These are phyloP conservation scores for Hypoxylon intermedium DNA, from an alignment of 495 filamentous ascomycete genomes.

Conservation along the genomic window DNA sequence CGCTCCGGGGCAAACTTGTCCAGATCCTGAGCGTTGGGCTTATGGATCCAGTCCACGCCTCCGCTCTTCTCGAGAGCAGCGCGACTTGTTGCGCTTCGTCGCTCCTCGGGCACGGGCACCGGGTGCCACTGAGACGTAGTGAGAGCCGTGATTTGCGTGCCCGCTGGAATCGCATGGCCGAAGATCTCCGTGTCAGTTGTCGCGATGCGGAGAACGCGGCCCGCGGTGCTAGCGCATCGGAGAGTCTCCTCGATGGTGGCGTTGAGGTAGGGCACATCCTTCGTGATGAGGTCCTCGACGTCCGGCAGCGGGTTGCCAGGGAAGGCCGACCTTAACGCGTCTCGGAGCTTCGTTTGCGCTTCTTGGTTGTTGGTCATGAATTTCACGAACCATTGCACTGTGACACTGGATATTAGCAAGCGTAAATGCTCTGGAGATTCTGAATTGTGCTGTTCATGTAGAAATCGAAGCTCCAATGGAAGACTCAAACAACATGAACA, in stretches of 20 bases:
- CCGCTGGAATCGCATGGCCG: conserved; percentile 46
- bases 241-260: conserved; percentile 45
- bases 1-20: conserved; percentile 40
- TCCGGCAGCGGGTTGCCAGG: conserved; percentile 23
- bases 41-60: conserved; percentile 12
- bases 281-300: conserved; percentile 38
- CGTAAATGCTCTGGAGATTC: too few relatives aligned
- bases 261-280: conserved; percentile 50
- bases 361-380: conserved; percentile 41
- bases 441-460: too few relatives aligned
- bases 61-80: conserved; percentile 30
- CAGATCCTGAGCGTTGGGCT: conserved; percentile 33
- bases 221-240: conserved; percentile 36
- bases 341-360: conserved; percentile 40
- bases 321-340: conserved; percentile 32
- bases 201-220: conserved; percentile 37
- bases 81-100: conserved; percentile 32
- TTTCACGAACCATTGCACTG: conserved; percentile 43
- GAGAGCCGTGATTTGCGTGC: conserved; percentile 40
- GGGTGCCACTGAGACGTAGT: conserved; percentile 27
- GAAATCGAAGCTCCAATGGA: too few relatives aligned
- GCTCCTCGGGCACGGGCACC: conserved; percentile 31
- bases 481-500: too few relatives aligned
- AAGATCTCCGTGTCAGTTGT: conserved; percentile 44
- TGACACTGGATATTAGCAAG: not conserved